Base-by-base conservation (phyloP, 2,329 filamentous ascomycete species). In the Furcasterigmium sp. region DNA sequence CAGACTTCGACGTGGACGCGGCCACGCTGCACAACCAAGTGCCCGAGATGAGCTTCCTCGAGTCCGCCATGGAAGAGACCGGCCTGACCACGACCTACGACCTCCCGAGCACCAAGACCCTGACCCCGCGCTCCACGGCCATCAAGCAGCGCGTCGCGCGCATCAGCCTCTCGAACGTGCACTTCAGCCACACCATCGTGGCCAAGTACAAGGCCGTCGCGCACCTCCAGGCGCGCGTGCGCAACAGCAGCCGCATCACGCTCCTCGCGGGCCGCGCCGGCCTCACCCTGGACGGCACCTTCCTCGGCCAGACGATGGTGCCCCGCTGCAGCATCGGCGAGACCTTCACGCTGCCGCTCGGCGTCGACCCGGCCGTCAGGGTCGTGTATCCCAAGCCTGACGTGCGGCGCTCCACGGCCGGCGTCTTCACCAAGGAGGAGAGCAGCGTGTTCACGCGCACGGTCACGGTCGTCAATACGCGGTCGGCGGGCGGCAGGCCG, bases 1-100 rank as follows among this genome's bases (percentile, higher is more conserved):
- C n/a, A 73, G 69, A 41, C 37, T 35, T 26, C n/a, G 43, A 39
- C 9, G 47, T 46, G 25, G 51, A 57, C 5, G 15, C n/a, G n/a
- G 14, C 15, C 15, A 56, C 52, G 21, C 51, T 55, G 13, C 43
- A 51, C 25, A 53, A 56, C 19, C 39, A 51, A 4, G 40, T 52
- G 13, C 58, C 58, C 2, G 57, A 59, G 34, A 57, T 73, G 7
- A 62, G 58, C 13, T 75, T 75, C 53, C 63, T 75, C 49, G 74
- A 81, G 45, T 76, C 76, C 0, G 59, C 68, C 5, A 70, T 79
- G 48, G 77, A 80, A 46, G 78, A 83, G 51, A 73, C 70, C 0
- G 80, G 79, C 5, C 62, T 83, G 42, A 81, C 78, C 0, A 73
- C 75, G 0, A 79, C 73, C 2, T 84, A 83, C 56, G 78, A 82